Conservation (phyloP, 495 filamentous ascomycete genomes). For the Cercophora newfieldiana region DNA sequence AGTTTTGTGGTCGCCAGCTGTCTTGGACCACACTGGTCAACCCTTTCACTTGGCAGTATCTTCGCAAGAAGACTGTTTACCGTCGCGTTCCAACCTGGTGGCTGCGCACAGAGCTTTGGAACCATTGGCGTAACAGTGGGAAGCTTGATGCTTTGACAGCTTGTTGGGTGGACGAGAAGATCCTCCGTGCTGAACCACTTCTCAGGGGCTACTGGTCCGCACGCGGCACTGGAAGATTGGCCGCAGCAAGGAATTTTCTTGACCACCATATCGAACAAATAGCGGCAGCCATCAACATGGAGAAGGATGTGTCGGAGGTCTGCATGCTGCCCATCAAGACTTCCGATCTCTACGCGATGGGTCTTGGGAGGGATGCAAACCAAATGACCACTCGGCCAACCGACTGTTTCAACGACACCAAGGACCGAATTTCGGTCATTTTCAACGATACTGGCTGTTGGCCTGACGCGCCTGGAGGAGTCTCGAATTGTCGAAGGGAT, state of each 20-base stretch:
- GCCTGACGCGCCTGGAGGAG: constrained; percentile 67
- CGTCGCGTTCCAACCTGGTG: constrained; percentile 51
- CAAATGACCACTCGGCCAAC: constrained; percentile 45
- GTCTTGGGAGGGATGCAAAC: constrained; percentile 60
- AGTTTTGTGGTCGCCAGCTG: background rate
- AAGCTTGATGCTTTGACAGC: constrained; percentile 62
- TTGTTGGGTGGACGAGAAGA: constrained; percentile 63
- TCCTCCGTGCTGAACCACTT: constrained; percentile 56
- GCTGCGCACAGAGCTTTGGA: constrained; percentile 63
- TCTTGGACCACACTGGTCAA: constrained; percentile 15
- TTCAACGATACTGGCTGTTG: constrained; percentile 65
- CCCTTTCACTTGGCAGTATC: constrained; percentile 19
- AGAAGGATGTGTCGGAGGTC: constrained; percentile 60
- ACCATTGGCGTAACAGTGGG: constrained; percentile 59
- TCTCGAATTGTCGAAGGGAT: constrained; percentile 67
- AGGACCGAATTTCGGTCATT: constrained; percentile 59
- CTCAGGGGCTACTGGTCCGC: constrained; percentile 59
- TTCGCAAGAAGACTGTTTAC: constrained; percentile 21
- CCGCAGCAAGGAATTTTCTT: constrained; percentile 55
- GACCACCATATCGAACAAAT: constrained; percentile 57
- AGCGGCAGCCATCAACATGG: constrained; percentile 62
- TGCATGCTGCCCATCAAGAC: constrained; percentile 60
- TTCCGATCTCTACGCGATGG: constrained; percentile 64
- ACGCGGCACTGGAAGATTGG: constrained; percentile 56
- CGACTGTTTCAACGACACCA: constrained; percentile 48